These are phyloP conservation scores for Solanum paucissectum DNA, from an alignment of 257 asterid species.

Conservation along the genomic window DNA sequence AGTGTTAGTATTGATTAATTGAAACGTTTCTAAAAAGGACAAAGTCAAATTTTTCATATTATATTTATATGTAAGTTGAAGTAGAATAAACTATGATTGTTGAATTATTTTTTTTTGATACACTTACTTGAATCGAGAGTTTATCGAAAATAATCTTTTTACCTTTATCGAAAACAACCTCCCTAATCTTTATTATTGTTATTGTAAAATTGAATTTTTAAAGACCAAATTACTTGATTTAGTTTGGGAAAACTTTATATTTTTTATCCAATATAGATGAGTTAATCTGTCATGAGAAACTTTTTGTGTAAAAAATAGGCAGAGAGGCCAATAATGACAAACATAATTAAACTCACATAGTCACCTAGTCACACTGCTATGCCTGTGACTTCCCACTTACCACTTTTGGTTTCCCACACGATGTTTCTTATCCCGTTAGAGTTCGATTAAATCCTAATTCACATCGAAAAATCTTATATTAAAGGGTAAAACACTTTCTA, in stretches of 20 bases:
- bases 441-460: too few relatives aligned
- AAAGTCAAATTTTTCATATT: background rate
- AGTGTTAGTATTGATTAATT: background rate
- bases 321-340: background rate
- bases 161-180: too few relatives aligned
- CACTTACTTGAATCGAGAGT: background rate
- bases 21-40: background rate
- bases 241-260: background rate
- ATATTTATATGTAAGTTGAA: background rate
- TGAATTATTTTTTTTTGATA: too few relatives aligned
- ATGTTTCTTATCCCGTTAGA: too few relatives aligned
- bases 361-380: background rate
- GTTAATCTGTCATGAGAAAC: background rate
- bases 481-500: rapidly evolving
- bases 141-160: too few relatives aligned
- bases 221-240: background rate
- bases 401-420: background rate
- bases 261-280: background rate
- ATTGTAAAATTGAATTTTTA: background rate
- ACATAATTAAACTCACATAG: background rate
- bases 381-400: background rate
- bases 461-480: rapidly evolving
- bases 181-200: too few relatives aligned
- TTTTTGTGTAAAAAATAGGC: background rate
- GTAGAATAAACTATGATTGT: too few relatives aligned